Evolutionary conservation across 2,329 filamentous ascomycete species (phyloP), one percentile per base, ranked within the genome.

Genomic region (Eutypella sp.): DNA sequence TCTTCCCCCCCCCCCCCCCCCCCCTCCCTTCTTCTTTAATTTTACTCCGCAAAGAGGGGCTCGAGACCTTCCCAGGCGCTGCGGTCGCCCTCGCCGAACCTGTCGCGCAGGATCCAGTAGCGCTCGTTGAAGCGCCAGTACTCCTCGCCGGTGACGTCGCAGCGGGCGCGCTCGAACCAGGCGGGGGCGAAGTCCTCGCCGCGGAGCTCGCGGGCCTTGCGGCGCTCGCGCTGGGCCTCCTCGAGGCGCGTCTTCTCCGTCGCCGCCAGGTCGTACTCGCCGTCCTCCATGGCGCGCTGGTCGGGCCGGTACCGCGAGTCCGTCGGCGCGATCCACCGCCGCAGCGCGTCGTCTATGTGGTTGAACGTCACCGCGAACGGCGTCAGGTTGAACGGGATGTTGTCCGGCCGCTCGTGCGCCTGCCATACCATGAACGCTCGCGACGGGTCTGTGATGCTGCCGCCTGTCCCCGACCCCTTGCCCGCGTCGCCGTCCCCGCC

Each of bases 271-370:
- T 97, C 92, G 62, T 99, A 99, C 67, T 91, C 82, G n/a, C 92
- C 93, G 50, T 97, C 91, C 65, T 99, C 93, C 93, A 99, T 99
- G 2, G 93, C 93, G 10, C 93, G 79, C 71, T 99, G 93, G 66
- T 99, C 93, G 0, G 93, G 92, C 24, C 93, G 79, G 25, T 96
- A 74, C n/a, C 93, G 79, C 2, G 92, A 95, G 65, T 99, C 93
- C 0, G 93, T 99, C 1, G 93, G 93, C 31, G 93, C 87, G 15
- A 99, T 71, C 69, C 85, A 82, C 4, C 85, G 80, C 42, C 71
- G 73, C 16, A 99, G 75, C n/a, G 79, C 74, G n/a, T 95, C 88
- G 44, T 92, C 86, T 41, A 96, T 76, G 54, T 91, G 89, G 68
- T 99, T 99, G 53, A 99, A 85, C 0, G 91, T 95, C 47, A 99